Percentiles rank a stretch among this genome's conserved stretches.
These are phyloP conservation scores for Ogataea pilisensis DNA, from an alignment of 805 yeast genomes.

Conservation along the genomic window DNA sequence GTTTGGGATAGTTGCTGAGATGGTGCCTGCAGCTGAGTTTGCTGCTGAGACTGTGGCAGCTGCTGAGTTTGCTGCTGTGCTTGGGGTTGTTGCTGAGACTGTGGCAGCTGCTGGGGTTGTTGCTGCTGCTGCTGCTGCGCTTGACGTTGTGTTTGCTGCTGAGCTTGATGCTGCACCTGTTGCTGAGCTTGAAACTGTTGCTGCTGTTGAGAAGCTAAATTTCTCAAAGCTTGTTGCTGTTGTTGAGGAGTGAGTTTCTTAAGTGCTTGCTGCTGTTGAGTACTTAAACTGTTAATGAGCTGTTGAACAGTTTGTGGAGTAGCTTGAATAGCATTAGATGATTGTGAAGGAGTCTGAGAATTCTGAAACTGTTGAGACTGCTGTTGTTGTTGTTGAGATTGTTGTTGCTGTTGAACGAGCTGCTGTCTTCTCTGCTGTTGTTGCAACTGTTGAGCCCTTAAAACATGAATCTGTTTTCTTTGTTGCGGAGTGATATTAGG, in stretches of 20 bases:
- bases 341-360: conserved; percentile 22
- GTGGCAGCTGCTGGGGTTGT: conserved; percentile 12
- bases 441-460: conserved; percentile 33
- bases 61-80: conserved; percentile 8
- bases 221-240: conserved; percentile 33
- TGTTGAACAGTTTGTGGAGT: conserved; percentile 13
- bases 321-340: not conserved
- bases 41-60: conserved; percentile 5
- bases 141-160: conserved; percentile 4
- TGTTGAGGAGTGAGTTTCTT: conserved; percentile 41
- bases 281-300: conserved; percentile 15
- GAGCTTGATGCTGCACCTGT: conserved; percentile 7
- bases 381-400: conserved; percentile 11
- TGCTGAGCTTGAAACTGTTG: conserved; percentile 12
- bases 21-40: too few species aligned
- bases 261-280: conserved; percentile 27
- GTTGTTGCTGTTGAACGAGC: conserved; percentile 26
- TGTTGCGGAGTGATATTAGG: conserved; percentile 43
- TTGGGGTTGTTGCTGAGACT: conserved; percentile 7
- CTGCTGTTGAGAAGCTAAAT: conserved; percentile 21
- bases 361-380: conserved; percentile 10
- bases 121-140: conserved; percentile 6
- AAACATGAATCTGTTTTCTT: conserved; percentile 39
- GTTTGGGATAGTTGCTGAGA: conserved; percentile 5
- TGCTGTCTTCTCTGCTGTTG: conserved; percentile 22